Percentiles rank a stretch among this genome's conserved stretches.
Conservation (phyloP, 805 yeast genomes). For the Lachancea sp. region DNA sequence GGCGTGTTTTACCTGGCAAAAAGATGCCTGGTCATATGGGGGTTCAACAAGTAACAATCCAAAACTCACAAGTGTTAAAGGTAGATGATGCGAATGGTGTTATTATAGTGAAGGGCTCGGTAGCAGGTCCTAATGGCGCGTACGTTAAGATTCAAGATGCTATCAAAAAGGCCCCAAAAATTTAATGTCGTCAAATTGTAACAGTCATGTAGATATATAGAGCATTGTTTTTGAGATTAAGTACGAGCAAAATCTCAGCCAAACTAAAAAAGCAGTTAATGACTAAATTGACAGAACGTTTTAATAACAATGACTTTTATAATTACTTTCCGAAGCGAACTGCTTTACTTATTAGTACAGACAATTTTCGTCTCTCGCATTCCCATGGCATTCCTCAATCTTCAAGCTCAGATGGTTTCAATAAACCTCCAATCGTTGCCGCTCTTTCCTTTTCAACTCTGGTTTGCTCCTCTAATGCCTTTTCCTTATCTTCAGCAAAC, state of each 20-base stretch:
- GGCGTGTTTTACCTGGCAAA: conserved; percentile 92
- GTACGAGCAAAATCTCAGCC: neutral
- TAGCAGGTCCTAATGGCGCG: conserved; percentile 81
- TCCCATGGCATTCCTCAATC: conserved; percentile 39
- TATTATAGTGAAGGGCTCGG: conserved; percentile 78
- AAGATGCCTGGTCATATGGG: conserved; percentile 99
- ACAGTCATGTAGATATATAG: conserved; percentile 4
- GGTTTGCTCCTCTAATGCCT: conserved; percentile 61
- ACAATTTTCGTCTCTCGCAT: neutral
- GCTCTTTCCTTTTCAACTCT: conserved; percentile 74
- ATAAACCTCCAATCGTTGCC: conserved; percentile 81
- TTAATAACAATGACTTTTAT: neutral
- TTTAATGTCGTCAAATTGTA: neutral
- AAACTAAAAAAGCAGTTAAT: neutral
- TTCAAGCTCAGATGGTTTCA: conserved; percentile 92
- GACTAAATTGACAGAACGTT: neutral
- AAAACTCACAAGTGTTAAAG: conserved; percentile 69
- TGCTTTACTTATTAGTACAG: neutral
- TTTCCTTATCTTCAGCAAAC: conserved; percentile 88
- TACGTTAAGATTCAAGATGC: conserved; percentile 77
- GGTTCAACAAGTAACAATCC: conserved; percentile 61
- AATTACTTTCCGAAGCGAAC: neutral
- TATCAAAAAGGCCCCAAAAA: conserved; percentile 37
- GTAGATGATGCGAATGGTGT: conserved; percentile 78
- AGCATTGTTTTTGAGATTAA: conserved; percentile 1